Evolutionary conservation across 2,329 filamentous ascomycete genomes (phyloP).

Genomic region (Colletotrichum spaethianum): DNA sequence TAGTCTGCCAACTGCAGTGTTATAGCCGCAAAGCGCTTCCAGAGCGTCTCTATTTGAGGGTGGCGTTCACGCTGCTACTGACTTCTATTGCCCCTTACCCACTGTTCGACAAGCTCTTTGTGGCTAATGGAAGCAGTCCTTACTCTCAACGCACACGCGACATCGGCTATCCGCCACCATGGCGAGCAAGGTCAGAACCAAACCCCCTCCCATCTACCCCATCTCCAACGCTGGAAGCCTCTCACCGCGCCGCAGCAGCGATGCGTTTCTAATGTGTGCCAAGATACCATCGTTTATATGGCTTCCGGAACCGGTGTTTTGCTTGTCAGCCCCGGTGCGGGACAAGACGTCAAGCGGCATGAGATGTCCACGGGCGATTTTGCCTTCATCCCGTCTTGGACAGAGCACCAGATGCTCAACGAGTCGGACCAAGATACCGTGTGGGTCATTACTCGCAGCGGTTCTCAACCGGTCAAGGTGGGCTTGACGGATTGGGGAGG

Average conservation of each 20-base stretch:
- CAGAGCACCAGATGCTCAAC: constrained; percentile 80
- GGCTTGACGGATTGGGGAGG: constrained; percentile 76
- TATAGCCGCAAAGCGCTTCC: not conserved
- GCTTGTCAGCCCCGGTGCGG: constrained; percentile 69
- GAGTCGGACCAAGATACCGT: constrained; percentile 72
- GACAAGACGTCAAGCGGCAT: constrained; percentile 65
- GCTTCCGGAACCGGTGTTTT: constrained; percentile 73
- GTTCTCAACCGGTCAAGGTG: constrained; percentile 72
- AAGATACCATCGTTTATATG: constrained; percentile 79
- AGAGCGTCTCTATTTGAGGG: no score
- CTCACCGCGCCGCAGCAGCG: not conserved
- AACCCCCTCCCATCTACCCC: constrained; percentile 6
- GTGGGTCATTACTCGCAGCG: constrained; percentile 77
- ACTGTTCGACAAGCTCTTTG: constrained; percentile 23
- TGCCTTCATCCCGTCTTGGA: constrained; percentile 78
- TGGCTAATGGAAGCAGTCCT: constrained; percentile 63
- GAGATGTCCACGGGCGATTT: constrained; percentile 76
- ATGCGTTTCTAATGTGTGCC: constrained; percentile 35
- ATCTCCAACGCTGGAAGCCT: not conserved
- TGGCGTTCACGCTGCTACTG: no score
- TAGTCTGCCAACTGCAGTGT: not conserved
- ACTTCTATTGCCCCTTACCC: not conserved
- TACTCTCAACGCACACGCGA: constrained; percentile 73
- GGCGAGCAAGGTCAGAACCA: constrained; percentile 72
- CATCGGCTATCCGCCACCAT: constrained; percentile 77